Base-by-base conservation (phyloP, 768 basidiomycete genomes). In the Pleurotus tuber-regium region DNA sequence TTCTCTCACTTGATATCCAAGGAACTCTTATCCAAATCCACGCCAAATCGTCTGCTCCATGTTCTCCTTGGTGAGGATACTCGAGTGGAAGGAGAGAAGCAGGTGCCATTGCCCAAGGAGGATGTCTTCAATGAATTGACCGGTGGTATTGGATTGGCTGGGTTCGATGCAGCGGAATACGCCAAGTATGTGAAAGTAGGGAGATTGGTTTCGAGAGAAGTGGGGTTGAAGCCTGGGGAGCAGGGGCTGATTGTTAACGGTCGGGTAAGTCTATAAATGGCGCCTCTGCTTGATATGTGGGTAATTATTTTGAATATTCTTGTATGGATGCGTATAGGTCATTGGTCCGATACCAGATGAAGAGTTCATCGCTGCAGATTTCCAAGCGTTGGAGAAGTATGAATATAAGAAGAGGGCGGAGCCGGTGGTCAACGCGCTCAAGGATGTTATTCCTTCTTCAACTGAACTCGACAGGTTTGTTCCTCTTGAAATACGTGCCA, bases 231-330 rank as follows among this genome's bases (percentile, higher is more conserved):
- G 11, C 78, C 84, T 1, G 87, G 86, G 0, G 68, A 85, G 52
- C 72, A 73, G 18, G 89, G 78, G 1, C 52, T 98, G 30, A 54
- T 95, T 29, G 70, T 90, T 46, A 97, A 97, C 58, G 96, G 95
- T 21, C 75, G 95, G 26, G 92, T 95, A 62, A 63, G 87, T 70
- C n/a, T n/a, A n/a, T n/a, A n/a, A n/a, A n/a, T n/a, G n/a, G n/a
- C n/a, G n/a, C n/a, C n/a, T n/a, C n/a, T n/a, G 6, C 12, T 53
- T 2, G 19, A 7, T 52, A n/a, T n/a, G n/a, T n/a, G n/a, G n/a
- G n/a, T n/a, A n/a, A n/a, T n/a, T n/a, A 23, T 52, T 46, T 23
- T 49, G 25, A 29, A 49, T 50, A 31, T 28, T 24, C 35, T 26
- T 48, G 47, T 25, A 10, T 28, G 2, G 16, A 23, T 29, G 51